Conservation (phyloP, 345 rosid genomes). For the Geranium brycei region DNA sequence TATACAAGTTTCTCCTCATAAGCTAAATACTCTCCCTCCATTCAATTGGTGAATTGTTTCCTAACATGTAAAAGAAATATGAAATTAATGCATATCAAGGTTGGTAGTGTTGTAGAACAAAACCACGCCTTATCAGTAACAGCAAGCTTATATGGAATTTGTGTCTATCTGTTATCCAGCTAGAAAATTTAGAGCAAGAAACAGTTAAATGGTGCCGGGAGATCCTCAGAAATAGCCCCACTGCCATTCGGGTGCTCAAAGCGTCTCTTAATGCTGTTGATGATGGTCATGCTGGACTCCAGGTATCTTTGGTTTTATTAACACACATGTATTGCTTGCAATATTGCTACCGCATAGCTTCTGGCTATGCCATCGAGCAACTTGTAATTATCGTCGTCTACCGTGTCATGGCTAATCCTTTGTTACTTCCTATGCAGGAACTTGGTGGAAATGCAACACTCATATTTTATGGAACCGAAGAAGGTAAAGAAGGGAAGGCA, state of each 20-base stretch:
- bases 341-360: conserved; percentile 54
- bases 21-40: too few relatives aligned
- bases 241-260: conserved; percentile 69
- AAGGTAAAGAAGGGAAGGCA: conserved; percentile 20
- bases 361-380: background rate
- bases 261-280: conserved; percentile 88
- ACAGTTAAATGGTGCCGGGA: conserved; percentile 88
- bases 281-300: conserved; percentile 62
- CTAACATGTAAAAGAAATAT: too few relatives aligned
- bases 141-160: background rate
- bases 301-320: background rate
- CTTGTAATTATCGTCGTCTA: background rate
- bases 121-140: conserved; percentile 21
- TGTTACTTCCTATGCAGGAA: conserved; percentile 20
- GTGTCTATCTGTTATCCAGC: conserved; percentile 22
- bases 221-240: conserved; percentile 79
- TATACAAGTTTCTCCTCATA: too few relatives aligned
- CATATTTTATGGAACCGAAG: conserved; percentile 74
- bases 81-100: background rate
- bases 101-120: conserved; percentile 26
- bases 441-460: conserved; percentile 84
- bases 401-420: too few relatives aligned
- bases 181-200: conserved; percentile 69
- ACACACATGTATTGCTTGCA: conserved; percentile 48
- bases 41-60: too few relatives aligned